phyloP scores from a whole-genome alignment of 208 protist species.

The Acanthamoeba divionensis region DNA sequence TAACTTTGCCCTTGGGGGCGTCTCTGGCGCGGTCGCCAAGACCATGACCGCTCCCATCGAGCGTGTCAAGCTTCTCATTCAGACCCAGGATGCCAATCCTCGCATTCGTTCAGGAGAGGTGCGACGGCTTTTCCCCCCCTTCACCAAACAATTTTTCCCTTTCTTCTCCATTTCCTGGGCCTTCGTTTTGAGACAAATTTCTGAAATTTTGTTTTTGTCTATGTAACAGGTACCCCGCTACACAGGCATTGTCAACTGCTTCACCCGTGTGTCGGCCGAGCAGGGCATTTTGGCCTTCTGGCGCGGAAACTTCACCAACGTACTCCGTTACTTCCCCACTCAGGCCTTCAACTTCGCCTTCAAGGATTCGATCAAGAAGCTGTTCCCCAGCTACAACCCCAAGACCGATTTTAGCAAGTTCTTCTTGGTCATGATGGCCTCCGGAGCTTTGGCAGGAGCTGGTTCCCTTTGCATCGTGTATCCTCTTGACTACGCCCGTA shows the following conservation, averaged over 20 bases:
- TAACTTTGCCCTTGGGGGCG: no score
- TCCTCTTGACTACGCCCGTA: slow-evolving; percentile 96
- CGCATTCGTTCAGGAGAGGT: slow-evolving; percentile 63
- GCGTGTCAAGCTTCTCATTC: slow-evolving; percentile 93
- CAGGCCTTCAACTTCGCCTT: slow-evolving; percentile 98
- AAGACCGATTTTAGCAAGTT: slow-evolving; percentile 78
- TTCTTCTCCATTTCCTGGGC: neutral
- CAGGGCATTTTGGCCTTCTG: slow-evolving; percentile 93
- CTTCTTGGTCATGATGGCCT: slow-evolving; percentile 92
- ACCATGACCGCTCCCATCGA: slow-evolving; percentile 93
- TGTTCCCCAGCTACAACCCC: slow-evolving; percentile 84
- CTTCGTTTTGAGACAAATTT: neutral
- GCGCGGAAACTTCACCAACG: slow-evolving; percentile 94
- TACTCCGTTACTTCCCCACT: slow-evolving; percentile 96
- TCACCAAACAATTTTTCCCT: neutral
- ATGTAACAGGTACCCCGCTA: slow-evolving; percentile 85
- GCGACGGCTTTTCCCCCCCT: slow-evolving; percentile 44
- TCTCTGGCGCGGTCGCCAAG: slow-evolving; percentile 83
- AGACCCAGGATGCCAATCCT: slow-evolving; percentile 61
- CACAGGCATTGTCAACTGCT: slow-evolving; percentile 93
- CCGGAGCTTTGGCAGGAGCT: slow-evolving; percentile 94
- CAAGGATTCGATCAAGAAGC: slow-evolving; percentile 82
- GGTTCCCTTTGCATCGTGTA: slow-evolving; percentile 94
- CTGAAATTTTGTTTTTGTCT: no score
- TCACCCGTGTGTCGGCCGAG: slow-evolving; percentile 87